Conservation (phyloP, 164 flowering plant species). For the Piper betle region DNA sequence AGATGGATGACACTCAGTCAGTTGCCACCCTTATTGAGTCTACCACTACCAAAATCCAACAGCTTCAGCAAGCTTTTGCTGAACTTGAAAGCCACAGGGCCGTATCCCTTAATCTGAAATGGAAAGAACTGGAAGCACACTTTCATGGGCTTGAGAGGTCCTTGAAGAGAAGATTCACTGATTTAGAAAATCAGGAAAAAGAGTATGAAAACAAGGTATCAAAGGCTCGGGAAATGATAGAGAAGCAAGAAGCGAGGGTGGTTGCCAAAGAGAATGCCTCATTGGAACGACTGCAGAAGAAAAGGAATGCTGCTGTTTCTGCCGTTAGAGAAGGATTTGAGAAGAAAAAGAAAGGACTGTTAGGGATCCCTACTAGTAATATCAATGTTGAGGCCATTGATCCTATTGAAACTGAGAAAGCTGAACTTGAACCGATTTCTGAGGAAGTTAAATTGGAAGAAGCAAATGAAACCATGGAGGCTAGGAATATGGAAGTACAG, state of each 20-base stretch:
- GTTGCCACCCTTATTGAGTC: conserved; percentile 68
- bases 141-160: conserved; percentile 91
- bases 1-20: conserved; percentile 65
- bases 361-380: conserved; percentile 18
- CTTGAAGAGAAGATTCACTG: conserved; percentile 73
- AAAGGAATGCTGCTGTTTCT: conserved; percentile 77
- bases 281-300: conserved; percentile 65
- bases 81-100: conserved; percentile 91
- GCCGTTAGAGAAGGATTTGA: conserved; percentile 41
- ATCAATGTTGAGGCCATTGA: conserved; percentile 14
- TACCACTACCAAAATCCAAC: conserved; percentile 77
- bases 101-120: conserved; percentile 68
- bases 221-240: conserved; percentile 42
- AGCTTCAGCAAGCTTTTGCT: conserved; percentile 93
- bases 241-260: conserved; percentile 69
- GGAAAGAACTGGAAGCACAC: conserved; percentile 97
- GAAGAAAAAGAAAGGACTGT: conserved; percentile 33
- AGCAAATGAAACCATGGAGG: conserved; percentile 14
- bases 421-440: conserved; percentile 22
- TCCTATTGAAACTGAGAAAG: conserved; percentile 31
- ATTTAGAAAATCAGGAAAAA: conserved; percentile 81
- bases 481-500: conserved; percentile 26
- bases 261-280: conserved; percentile 70
- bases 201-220: conserved; percentile 51
- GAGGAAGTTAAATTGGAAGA: conserved; percentile 17